Base-by-base conservation (phyloP, 1,284 basidiomycete species). In the Sphagnurus paluster region DNA sequence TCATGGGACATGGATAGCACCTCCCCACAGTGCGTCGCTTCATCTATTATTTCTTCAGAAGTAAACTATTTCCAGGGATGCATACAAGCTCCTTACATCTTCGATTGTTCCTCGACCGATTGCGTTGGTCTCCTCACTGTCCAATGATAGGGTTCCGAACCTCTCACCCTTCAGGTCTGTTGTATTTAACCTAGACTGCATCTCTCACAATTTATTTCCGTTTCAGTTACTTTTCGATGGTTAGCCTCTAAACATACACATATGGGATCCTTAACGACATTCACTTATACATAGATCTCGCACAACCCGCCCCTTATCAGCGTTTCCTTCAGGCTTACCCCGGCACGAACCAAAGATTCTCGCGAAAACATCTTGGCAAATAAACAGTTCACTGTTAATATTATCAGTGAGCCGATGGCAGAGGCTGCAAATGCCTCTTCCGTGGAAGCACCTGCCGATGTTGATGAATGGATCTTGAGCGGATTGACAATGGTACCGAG, bases 381-480 rank as follows among this genome's bases (percentile, higher is more conserved):
- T 4, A 82, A 82, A 54, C 75, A 85, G 59, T 93, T 92, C 62
- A 83, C 81, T 5, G 80, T 87, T 35, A 87, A 81, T 57, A 83
- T 92, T 52, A 83, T 92, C 57, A 86, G 82, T 51, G 87, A 90
- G 61, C 68, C 82, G 0, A 87, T 89, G 59, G 67, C 83, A 34
- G 84, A 89, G 60, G 84, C 87, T 2, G 80, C 84, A 4, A 91
- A 91, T 62, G 73, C 75, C 47, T 79, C 81, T 6, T 74, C 82
- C 6, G 74, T 87, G 32, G 82, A 90, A 53, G 72, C 84, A 5
- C 87, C 89, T 7, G 69, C 71, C 29, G 29, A 78, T 7, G 71
- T 81, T 2, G 76, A 84, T 58, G 87, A 92, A 63, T 93, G 87
- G 87, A 65, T 74, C 20, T 65, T 91, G 41, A 79, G 82, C 48